Conservation (phyloP, 768 basidiomycete genomes). For the Collybiopsis confluens region DNA sequence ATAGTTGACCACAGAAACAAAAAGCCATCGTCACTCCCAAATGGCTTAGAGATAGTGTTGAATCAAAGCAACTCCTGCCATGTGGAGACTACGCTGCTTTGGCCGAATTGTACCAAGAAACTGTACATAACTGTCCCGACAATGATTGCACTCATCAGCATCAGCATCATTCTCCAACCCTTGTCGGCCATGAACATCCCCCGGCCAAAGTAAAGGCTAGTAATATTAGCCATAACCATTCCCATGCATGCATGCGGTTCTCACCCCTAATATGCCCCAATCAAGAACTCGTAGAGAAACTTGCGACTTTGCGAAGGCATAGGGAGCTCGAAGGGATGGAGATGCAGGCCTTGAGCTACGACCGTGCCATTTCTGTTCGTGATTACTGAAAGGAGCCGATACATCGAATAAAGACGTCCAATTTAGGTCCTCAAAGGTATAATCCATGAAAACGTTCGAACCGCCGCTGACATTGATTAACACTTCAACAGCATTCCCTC, state of each 20-base stretch:
- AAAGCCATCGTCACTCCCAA: slow-evolving; percentile 68
- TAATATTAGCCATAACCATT: slow-evolving; percentile 25
- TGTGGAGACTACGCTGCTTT: slow-evolving; percentile 58
- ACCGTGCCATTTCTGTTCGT: slow-evolving; percentile 68
- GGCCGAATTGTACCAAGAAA: slow-evolving; percentile 43
- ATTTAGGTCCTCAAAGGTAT: slow-evolving; percentile 44
- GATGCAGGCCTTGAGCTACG: slow-evolving; percentile 67
- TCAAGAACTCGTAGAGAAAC: slow-evolving; percentile 53
- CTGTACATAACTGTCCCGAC: slow-evolving; percentile 40
- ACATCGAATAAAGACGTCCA: too few species aligned
- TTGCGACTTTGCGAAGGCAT: slow-evolving; percentile 53
- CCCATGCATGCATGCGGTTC: slow-evolving; percentile 57
- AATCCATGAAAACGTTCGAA: neutral
- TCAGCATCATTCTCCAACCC: too few species aligned
- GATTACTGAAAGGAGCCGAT: too few species aligned
- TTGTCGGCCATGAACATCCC: too few species aligned
- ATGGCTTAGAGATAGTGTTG: slow-evolving; percentile 63
- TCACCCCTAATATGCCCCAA: slow-evolving; percentile 70
- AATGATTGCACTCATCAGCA: slow-evolving; percentile 14
- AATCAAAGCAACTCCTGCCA: slow-evolving; percentile 37
- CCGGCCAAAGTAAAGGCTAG: neutral
- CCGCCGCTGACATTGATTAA: neutral
- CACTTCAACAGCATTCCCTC: slow-evolving; percentile 43
- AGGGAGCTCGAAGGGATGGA: slow-evolving; percentile 66
- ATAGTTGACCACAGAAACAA: slow-evolving; percentile 38